Conservation (phyloP, 352 stramenopile genomes). For the Phytophthora chlamydospora region DNA sequence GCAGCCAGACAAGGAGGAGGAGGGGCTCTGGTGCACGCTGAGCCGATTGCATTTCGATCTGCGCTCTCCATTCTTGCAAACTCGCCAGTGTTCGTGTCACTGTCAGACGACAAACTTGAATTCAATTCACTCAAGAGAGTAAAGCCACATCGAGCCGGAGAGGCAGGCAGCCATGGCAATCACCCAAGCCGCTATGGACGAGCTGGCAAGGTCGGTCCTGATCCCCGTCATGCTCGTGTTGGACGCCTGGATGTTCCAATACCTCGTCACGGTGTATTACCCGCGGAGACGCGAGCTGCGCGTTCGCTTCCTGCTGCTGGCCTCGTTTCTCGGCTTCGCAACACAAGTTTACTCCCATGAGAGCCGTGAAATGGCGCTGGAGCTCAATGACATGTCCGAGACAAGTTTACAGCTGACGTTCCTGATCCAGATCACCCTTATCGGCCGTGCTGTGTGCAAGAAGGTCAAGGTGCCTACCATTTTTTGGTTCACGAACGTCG, state of each 20-base stretch:
- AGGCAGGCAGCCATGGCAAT: conserved; percentile 5
- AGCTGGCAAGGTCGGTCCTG: conserved; percentile 8
- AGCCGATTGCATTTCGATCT: no score
- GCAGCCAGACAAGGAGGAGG: no score
- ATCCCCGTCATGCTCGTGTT: conserved; percentile 22
- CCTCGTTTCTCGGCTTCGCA: conserved; percentile 30
- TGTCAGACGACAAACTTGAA: no score
- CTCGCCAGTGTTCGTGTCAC: no score
- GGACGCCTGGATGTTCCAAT: conserved; percentile 12
- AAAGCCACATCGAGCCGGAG: no score
- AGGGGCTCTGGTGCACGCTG: no score
- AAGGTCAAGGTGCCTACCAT: conserved; percentile 30
- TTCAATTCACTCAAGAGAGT: no score
- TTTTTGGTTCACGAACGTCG: conserved; percentile 10
- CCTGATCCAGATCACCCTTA: conserved; percentile 38
- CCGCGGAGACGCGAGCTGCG: conserved; percentile 15
- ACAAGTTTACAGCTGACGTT: conserved; percentile 35
- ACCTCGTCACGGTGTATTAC: conserved; percentile 27
- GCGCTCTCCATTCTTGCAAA: no score
- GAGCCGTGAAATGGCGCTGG: conserved; percentile 7
- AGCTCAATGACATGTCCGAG: conserved; percentile 40
- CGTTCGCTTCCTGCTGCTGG: conserved; percentile 12
- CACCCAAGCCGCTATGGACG: conserved; percentile 16
- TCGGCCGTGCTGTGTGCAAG: conserved; percentile 25
- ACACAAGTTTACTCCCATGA: conserved; percentile 24